Conservation (phyloP, 2,329 filamentous ascomycete species). For the Aspergillus unguis region DNA sequence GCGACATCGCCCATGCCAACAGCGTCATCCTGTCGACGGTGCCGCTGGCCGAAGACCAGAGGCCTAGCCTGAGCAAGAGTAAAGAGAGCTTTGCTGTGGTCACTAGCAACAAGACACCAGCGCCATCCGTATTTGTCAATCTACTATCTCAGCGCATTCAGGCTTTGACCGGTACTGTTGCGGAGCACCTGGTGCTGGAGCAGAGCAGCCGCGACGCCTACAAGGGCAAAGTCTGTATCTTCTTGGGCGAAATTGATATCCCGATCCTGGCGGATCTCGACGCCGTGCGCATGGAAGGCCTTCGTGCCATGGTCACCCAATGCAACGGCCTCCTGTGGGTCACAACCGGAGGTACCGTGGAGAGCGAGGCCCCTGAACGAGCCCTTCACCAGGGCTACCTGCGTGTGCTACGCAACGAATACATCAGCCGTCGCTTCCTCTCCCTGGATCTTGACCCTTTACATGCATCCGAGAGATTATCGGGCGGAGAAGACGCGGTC, state of each 20-base stretch:
- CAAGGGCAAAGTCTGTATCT: neutral
- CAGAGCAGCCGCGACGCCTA: neutral
- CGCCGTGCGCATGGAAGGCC: neutral
- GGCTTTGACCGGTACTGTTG: neutral
- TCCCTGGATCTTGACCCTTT: neutral
- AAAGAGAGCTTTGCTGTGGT: neutral
- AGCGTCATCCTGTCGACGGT: neutral
- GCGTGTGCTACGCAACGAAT: constrained; percentile 2
- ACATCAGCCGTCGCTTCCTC: neutral
- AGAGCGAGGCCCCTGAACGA: neutral
- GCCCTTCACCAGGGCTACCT: constrained; percentile 3
- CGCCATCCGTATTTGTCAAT: neutral
- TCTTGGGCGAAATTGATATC: neutral
- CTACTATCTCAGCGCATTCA: neutral
- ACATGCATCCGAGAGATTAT: neutral
- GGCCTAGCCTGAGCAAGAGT: neutral
- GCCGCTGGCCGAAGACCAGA: neutral
- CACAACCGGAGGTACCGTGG: neutral
- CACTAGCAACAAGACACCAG: neutral
- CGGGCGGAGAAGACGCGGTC: neutral
- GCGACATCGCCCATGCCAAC: neutral
- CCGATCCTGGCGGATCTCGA: neutral
- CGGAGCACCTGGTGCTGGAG: neutral
- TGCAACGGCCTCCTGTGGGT: constrained; percentile 6
- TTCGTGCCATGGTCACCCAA: neutral